phyloP scores from a whole-genome alignment of 73 alveolate species.

The Paramecium caudatum region DNA sequence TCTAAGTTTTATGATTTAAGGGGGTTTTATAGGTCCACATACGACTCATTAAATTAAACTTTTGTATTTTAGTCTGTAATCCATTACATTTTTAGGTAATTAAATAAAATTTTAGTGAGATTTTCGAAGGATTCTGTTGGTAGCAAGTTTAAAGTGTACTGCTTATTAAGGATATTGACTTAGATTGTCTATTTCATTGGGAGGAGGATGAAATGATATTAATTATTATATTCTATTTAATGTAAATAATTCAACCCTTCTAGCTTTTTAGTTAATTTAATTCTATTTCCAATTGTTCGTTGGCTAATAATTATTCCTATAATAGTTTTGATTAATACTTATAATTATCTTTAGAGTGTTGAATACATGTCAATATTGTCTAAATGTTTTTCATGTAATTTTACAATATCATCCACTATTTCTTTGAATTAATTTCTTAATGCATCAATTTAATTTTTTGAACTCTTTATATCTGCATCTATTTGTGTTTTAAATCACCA shows the following conservation, averaged over 20 bases:
- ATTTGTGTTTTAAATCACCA: slow-evolving; percentile 59
- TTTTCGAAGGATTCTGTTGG: too few relatives aligned
- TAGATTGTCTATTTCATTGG: too few relatives aligned
- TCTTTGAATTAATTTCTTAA: slow-evolving; percentile 60
- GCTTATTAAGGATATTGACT: too few relatives aligned
- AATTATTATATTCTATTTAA: too few relatives aligned
- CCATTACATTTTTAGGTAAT: too few relatives aligned
- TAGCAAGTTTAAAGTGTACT: too few relatives aligned
- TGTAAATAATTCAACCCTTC: background rate
- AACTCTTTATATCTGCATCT: slow-evolving; percentile 60
- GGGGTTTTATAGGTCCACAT: too few relatives aligned
- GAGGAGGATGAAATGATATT: too few relatives aligned
- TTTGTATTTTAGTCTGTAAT: too few relatives aligned
- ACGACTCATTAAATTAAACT: too few relatives aligned
- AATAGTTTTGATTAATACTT: background rate
- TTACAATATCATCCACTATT: slow-evolving; percentile 66
- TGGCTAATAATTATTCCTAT: slow-evolving; percentile 65
- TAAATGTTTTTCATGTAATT: slow-evolving; percentile 63
- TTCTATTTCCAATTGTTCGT: slow-evolving; percentile 7
- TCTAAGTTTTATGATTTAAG: too few relatives aligned
- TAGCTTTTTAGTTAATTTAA: slow-evolving; percentile 21
- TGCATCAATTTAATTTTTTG: slow-evolving; percentile 58
- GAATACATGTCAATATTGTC: slow-evolving; percentile 68
- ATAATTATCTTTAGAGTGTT: slow-evolving; percentile 43
- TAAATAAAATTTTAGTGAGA: too few relatives aligned